These are phyloP conservation scores for Coemansia sp. DNA, from an alignment of 192 early-diverging fungal genomes.

Conservation along the genomic window DNA sequence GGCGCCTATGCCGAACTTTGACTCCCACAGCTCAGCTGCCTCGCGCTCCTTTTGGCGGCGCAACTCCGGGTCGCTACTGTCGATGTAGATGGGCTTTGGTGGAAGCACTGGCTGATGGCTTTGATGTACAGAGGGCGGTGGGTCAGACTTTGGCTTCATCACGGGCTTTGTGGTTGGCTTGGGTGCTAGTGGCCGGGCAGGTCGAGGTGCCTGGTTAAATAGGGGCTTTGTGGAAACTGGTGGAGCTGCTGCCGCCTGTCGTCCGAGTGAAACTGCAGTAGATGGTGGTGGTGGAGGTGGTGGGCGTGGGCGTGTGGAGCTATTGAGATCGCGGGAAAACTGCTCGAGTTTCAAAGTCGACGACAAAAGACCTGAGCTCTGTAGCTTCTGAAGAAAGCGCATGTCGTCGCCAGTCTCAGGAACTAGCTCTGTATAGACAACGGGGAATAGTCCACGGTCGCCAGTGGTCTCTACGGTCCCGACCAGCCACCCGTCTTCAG, in stretches of 20 bases:
- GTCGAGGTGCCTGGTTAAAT: neutral
- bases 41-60: conserved; percentile 27
- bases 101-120: neutral
- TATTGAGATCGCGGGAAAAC: conserved; percentile 19
- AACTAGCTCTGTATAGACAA: conserved; percentile 41
- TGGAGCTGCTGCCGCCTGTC: neutral
- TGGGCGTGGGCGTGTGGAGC: neutral
- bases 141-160: neutral
- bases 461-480: conserved; percentile 37
- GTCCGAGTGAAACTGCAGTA: neutral
- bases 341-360: conserved; percentile 27
- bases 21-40: conserved; percentile 29
- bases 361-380: conserved; percentile 29
- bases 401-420: conserved; percentile 41
- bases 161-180: conserved; percentile 21
- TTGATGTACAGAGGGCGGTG: neutral
- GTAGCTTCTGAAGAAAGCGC: conserved; percentile 25
- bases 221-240: conserved; percentile 13
- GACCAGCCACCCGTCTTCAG: conserved; percentile 43
- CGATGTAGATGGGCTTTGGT: neutral
- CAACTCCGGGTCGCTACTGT: conserved; percentile 9
- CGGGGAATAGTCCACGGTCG: conserved; percentile 43
- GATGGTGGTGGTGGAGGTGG: conserved; percentile 3
- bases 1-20: conserved; percentile 26
- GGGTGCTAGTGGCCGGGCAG: neutral